Evolutionary conservation across 2,329 filamentous ascomycete genomes (phyloP).

Genomic region (Neofusicoccum laricinum): DNA sequence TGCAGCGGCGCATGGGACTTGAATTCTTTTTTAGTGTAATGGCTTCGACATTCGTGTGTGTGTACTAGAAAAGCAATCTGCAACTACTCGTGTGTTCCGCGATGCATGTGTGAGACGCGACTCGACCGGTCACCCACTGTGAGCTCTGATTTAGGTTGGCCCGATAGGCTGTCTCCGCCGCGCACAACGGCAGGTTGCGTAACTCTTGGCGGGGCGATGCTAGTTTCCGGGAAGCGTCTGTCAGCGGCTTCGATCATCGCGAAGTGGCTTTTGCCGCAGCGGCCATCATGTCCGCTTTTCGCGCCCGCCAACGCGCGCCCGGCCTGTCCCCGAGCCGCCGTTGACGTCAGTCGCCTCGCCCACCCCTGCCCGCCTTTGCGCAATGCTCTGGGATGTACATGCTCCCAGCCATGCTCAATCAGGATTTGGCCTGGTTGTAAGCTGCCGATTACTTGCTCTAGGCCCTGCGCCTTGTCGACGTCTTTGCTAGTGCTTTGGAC

Average conservation of each 20-base stretch:
- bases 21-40: background rate
- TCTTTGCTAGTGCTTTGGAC: background rate
- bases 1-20: constrained; percentile 1
- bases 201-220: background rate
- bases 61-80: constrained; percentile 11
- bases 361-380: constrained; percentile 3
- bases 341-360: background rate
- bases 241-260: constrained; percentile 7
- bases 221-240: background rate
- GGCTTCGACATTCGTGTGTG: background rate
- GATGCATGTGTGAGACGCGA: background rate
- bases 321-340: background rate
- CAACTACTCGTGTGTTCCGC: background rate
- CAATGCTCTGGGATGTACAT: background rate
- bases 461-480: constrained; percentile 15
- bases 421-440: background rate
- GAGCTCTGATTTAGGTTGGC: constrained; percentile 2
- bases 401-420: constrained; percentile 1
- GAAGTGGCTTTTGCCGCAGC: background rate
- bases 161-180: constrained; percentile 1
- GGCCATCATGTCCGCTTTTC: background rate
- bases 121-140: background rate
- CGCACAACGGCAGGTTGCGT: background rate
- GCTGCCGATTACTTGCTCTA: constrained; percentile 17
- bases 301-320: background rate